Evolutionary conservation across 2,329 filamentous ascomycete species (phyloP), one percentile per base, ranked within the genome.

Genomic region (Claviceps spartinae): DNA sequence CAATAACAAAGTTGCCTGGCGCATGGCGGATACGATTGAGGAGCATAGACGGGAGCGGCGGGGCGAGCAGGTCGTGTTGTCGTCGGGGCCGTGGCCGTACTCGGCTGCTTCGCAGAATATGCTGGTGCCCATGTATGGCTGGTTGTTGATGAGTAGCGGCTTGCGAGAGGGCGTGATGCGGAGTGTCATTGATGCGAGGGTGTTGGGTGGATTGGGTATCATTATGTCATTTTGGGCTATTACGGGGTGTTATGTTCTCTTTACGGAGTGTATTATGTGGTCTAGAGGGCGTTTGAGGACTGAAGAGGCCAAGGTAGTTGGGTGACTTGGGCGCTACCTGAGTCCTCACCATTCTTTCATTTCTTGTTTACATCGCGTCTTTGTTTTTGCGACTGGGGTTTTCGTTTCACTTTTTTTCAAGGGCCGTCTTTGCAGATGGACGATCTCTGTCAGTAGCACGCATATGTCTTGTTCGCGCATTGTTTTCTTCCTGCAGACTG

Each of bases 1-100:
- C 64, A 83, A 84, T 67, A 83, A 83, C 59, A 78, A 77, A 48
- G 82, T 85, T 1, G 83, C 83, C 3, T 80, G 79, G 74, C 75
- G 78, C 53, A 78, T 86, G 67, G 68, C 73, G 3, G 72, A 77
- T 49, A 69, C 68, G n/a, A 75, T 79, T 48, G 68, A 72, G 16
- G 69, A 75, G 46, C 65, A 75, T 22, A 65, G 68, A 47, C 61
- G 57, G 26, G 69, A 69, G 52, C 54, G 58, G 50, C 22, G 52
- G 51, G 7, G 36, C 48, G 16, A 44, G 42, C 42, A 43, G 16
- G 26, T 11, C 3, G 26, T 9, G 26, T 3, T 30, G 8, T 30
- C 26, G 8, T 30, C 26, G 8, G 26, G 26, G 26, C 26, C 26
- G 8, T 30, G 26, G 26, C 54, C 51, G 44, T 49, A 49, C 2